These are phyloP conservation scores for Skeletonema potamos DNA, from an alignment of 108 stramenopile genomes.

Conservation along the genomic window DNA sequence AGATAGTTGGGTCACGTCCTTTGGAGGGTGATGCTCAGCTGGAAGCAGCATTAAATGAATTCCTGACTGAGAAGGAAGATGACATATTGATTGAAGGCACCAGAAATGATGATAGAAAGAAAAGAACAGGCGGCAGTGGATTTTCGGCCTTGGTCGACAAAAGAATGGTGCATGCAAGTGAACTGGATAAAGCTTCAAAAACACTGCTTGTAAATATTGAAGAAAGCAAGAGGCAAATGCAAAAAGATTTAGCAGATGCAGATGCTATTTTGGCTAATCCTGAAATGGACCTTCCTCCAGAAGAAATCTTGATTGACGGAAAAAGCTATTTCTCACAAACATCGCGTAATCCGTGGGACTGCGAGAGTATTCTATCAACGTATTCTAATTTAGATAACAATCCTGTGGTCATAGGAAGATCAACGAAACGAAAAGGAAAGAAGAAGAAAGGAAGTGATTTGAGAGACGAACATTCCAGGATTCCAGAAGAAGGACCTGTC, in stretches of 20 bases:
- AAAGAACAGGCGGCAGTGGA: slow-evolving; percentile 65
- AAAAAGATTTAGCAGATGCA: slow-evolving; percentile 73
- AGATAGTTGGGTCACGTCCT: slow-evolving; percentile 61
- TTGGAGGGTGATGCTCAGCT: slow-evolving; percentile 79
- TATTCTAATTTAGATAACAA: slow-evolving; percentile 97
- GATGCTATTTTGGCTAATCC: slow-evolving; percentile 70
- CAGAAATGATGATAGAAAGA: slow-evolving; percentile 41
- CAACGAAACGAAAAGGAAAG: slow-evolving; percentile 43
- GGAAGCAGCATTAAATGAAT: slow-evolving; percentile 85
- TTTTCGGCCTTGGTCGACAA: slow-evolving; percentile 75
- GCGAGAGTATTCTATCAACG: slow-evolving; percentile 94
- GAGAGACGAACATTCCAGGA: slow-evolving; percentile 26
- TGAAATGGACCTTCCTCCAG: slow-evolving; percentile 66
- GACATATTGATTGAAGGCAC: slow-evolving; percentile 79
- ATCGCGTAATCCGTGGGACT: slow-evolving; percentile 93
- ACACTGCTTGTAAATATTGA: slow-evolving; percentile 40
- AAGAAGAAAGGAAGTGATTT: slow-evolving; percentile 41
- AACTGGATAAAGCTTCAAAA: slow-evolving; percentile 39
- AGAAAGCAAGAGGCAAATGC: slow-evolving; percentile 47
- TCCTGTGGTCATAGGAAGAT: slow-evolving; percentile 76
- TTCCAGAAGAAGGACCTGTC: slow-evolving; percentile 46
- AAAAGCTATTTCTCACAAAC: slow-evolving; percentile 79
- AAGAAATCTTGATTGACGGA: slow-evolving; percentile 87
- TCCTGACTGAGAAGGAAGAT: slow-evolving; percentile 74
- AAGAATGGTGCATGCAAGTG: slow-evolving; percentile 62